Percentiles rank a stretch among this genome's conserved stretches.
Conservation (phyloP, 1,284 basidiomycete genomes). For the Amylostereum chailletii region DNA sequence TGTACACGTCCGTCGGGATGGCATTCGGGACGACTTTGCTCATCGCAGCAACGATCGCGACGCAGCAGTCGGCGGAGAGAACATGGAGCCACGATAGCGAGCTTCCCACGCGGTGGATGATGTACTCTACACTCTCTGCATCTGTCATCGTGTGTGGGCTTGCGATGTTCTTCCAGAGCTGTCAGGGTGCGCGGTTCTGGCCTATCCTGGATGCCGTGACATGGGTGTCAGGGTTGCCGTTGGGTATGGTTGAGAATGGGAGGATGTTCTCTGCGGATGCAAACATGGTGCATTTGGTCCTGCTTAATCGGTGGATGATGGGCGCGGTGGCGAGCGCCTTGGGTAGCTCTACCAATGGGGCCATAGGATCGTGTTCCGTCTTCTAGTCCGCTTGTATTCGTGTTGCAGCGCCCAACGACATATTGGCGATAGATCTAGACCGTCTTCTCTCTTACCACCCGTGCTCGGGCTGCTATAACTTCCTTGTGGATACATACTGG, state of each 20-base stretch:
- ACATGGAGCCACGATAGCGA: slow-evolving; percentile 16
- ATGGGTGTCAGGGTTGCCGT: slow-evolving; percentile 16
- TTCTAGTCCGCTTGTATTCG: no score
- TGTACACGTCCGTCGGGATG: slow-evolving; percentile 17
- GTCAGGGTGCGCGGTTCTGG: slow-evolving; percentile 11
- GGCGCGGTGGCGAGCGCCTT: slow-evolving; percentile 20
- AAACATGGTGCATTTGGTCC: slow-evolving; percentile 16
- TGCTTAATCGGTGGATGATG: slow-evolving; percentile 21
- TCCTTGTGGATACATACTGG: no score
- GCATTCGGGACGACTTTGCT: slow-evolving; percentile 12
- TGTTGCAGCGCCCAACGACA: no score
- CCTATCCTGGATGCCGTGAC: slow-evolving; percentile 18
- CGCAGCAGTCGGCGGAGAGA: slow-evolving; percentile 14
- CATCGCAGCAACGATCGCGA: slow-evolving; percentile 7
- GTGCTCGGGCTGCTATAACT: no score
- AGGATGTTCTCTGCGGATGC: slow-evolving; percentile 16
- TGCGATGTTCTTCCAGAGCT: slow-evolving; percentile 11
- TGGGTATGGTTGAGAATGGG: slow-evolving; percentile 20
- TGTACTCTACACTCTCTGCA: slow-evolving; percentile 14
- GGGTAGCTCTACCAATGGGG: no score
- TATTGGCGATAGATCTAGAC: no score
- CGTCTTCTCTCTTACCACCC: no score
- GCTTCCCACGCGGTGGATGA: slow-evolving; percentile 14
- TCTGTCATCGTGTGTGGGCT: slow-evolving; percentile 13
- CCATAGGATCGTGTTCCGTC: no score